phyloP scores from a whole-genome alignment of 139 green algal genomes.

The Yamagishiella unicocca region DNA sequence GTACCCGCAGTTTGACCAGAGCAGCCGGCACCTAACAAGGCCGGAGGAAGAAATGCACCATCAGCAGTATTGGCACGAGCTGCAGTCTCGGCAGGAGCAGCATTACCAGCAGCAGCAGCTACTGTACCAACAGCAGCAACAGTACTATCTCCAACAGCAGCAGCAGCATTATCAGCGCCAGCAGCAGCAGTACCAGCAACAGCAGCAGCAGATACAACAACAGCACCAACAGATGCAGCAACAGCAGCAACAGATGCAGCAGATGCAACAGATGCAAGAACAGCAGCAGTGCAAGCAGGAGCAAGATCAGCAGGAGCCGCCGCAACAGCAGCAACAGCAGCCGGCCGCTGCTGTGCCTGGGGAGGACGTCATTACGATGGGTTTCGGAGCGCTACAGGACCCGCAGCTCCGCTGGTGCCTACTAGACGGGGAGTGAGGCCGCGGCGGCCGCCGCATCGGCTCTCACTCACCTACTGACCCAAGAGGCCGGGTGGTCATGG shows the following conservation, averaged over 20 bases:
- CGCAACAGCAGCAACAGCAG: neutral
- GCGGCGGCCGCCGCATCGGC: neutral
- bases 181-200: neutral
- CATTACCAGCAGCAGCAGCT: neutral
- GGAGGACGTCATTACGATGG: neutral
- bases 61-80: neutral
- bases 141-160: neutral
- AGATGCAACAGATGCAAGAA: neutral
- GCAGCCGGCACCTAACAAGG: too few species aligned
- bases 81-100: neutral
- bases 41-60: neutral
- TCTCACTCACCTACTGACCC: too few species aligned
- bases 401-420: neutral
- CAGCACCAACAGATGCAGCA: neutral
- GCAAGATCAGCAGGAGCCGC: neutral
- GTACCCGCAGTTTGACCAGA: too few species aligned
- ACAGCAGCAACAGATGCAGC: neutral
- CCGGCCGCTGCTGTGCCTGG: neutral
- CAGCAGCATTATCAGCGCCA: neutral
- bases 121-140: neutral
- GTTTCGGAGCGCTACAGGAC: neutral
- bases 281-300: neutral
- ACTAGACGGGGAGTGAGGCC: neutral
- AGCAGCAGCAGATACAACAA: neutral
- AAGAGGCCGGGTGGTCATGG: too few species aligned